Evolutionary conservation across 352 stramenopile genomes (phyloP), one percentile per base, ranked within the genome.

Genomic region (Plasmopara muralis): DNA sequence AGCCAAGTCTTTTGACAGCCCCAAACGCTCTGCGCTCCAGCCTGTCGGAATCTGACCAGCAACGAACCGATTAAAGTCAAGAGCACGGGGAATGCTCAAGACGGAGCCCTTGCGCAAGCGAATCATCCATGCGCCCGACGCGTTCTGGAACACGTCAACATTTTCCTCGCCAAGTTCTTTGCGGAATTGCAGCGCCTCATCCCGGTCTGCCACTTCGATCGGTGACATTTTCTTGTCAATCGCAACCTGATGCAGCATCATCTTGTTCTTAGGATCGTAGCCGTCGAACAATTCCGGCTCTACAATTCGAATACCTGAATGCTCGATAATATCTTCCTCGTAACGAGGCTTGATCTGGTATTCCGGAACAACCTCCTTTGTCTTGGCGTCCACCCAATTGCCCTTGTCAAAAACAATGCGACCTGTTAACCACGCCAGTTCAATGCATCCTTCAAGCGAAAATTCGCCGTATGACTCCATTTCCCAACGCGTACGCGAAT

Each of bases 401-500:
- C 80, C 82, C 52, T 87, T 85, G 43, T 92, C 71, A 47, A 86
- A 89, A 59, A 72, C 58, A 50, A 95, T 95, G 53, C 74, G 77
- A 14, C 85, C 84, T 4, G 81, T 89, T 15, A 94, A 42, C 85
- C 84, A 95, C 13, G 84, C 85, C 9, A 95, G 47, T 52, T 95
- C 85, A 45, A 95, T 89, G 53, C 79, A 87, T 15, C 85, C 85
- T 80, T 95, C 84, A 12, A 95, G 56, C 25, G 85, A 95, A 56
- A 95, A 93, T 57, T 92, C 73, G 41, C 85, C 85, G 61, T 75
- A 94, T 46, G 80, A 89, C 59, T 95, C 85, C 79, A 95, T 95
- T 66, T 95, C 85, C 85, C 85, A 95, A 6, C 82, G 79, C 20
- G 84, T 93, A 20, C 84, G 84, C 13, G 83, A 71, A 50, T 87